phyloP scores from a whole-genome alignment of 768 basidiomycete species.

The Hypsizygus marmoreus region DNA sequence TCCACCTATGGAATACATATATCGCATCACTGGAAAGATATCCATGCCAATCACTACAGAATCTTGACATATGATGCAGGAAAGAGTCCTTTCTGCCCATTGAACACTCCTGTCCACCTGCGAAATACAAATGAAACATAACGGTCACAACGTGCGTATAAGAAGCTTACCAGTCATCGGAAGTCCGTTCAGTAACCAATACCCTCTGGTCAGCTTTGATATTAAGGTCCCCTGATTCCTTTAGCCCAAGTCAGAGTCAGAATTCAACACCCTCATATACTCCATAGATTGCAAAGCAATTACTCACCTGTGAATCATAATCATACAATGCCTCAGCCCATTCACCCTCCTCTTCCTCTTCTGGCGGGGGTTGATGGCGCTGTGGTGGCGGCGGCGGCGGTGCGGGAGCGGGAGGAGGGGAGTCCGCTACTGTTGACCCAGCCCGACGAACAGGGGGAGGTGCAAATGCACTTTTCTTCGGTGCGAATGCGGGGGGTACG shows the following conservation, averaged over 20 bases:
- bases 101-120: conserved; percentile 70
- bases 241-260: conserved; percentile 6
- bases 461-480: conserved; percentile 38
- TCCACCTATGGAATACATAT: too few relatives aligned
- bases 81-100: conserved; percentile 61
- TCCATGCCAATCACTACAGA: too few relatives aligned
- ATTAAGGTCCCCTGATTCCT: conserved; percentile 73
- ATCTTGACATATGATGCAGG: conserved; percentile 70
- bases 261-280: too few relatives aligned
- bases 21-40: too few relatives aligned
- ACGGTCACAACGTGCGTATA: conserved; percentile 1
- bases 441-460: conserved; percentile 20
- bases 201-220: conserved; percentile 60
- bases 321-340: conserved; percentile 83
- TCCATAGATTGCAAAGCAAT: too few relatives aligned
- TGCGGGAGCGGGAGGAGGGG: too few relatives aligned
- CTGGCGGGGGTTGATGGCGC: conserved; percentile 33
- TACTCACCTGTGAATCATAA: conserved; percentile 60
- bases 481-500: conserved; percentile 38
- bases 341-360: conserved; percentile 50
- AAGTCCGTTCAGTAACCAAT: conserved; percentile 64
- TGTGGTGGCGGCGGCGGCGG: conserved; percentile 30
- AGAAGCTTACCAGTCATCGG: conserved; percentile 70
- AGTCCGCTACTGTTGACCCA: conserved; percentile 16
- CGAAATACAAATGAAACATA: conserved; percentile 1